phyloP scores from a whole-genome alignment of 345 rosid species.

The thale cress (Arabidopsis thaliana) region DNA sequence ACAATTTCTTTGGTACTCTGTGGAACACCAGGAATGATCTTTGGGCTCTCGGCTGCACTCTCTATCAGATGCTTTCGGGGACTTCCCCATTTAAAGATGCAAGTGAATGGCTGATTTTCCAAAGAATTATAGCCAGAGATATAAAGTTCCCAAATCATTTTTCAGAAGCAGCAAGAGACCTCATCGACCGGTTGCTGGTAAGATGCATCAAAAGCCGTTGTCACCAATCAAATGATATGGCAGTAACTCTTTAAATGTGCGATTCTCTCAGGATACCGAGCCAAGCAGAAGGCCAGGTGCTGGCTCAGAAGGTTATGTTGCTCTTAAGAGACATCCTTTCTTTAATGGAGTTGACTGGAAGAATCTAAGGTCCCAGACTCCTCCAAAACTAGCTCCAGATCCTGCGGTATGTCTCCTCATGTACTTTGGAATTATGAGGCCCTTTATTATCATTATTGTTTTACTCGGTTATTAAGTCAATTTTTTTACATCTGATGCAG shows the following conservation, averaged over 20 bases:
- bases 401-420: constrained; percentile 49
- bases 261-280: constrained; percentile 67
- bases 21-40: constrained; percentile 77
- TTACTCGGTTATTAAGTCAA: constrained; percentile 5
- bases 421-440: neutral
- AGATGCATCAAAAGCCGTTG: constrained; percentile 39
- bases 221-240: constrained; percentile 16
- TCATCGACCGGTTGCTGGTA: constrained; percentile 85
- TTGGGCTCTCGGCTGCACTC: constrained; percentile 99
- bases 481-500: neutral
- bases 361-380: constrained; percentile 62
- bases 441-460: neutral
- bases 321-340: constrained; percentile 80
- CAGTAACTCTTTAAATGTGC: constrained; percentile 24
- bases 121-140: constrained; percentile 93
- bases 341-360: constrained; percentile 82
- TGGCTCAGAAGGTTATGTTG: constrained; percentile 74
- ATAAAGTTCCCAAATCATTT: constrained; percentile 88
- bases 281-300: constrained; percentile 89
- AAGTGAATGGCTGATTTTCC: constrained; percentile 98
- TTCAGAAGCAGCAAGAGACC: constrained; percentile 86
- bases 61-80: constrained; percentile 99
- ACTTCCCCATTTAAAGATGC: constrained; percentile 97
- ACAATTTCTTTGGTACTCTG: constrained; percentile 37
- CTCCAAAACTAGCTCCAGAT: constrained; percentile 74